These are phyloP conservation scores for Trichoderma semiorbis DNA, from an alignment of 2,329 filamentous ascomycete genomes.

Conservation along the genomic window DNA sequence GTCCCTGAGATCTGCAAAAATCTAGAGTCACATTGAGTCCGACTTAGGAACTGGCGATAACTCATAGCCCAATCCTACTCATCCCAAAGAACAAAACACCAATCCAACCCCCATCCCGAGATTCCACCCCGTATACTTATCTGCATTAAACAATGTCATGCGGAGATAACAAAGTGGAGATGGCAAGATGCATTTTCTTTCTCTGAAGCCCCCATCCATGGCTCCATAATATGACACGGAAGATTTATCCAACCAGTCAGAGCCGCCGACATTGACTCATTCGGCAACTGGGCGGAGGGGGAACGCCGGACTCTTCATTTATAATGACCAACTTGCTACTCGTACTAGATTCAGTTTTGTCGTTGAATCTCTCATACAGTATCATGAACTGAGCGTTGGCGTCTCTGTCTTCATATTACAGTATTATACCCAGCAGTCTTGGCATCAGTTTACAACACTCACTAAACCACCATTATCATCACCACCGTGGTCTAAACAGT, in stretches of 20 bases:
- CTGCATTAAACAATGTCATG: neutral
- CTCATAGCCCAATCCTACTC: neutral
- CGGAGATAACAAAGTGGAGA: neutral
- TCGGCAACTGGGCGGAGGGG: constrained; percentile 8
- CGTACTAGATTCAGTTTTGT: neutral
- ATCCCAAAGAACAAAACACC: neutral
- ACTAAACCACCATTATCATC: neutral
- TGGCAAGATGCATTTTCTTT: neutral
- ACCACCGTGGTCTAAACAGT: neutral
- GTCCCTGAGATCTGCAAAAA: no score
- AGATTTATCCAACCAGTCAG: neutral
- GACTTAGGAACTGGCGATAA: neutral
- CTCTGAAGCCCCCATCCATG: neutral
- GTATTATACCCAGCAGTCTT: neutral
- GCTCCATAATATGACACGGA: neutral
- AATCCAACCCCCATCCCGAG: neutral
- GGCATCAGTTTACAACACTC: neutral
- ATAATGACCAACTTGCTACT: neutral
- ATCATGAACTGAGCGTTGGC: neutral
- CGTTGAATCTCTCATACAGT: neutral
- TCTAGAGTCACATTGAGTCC: neutral
- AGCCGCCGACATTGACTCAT: constrained; percentile 13
- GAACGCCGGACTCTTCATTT: neutral
- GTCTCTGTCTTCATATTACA: neutral
- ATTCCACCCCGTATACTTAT: neutral